phyloP scores from a whole-genome alignment of 2,329 filamentous ascomycete species.

The Diaporthe caulivora region DNA sequence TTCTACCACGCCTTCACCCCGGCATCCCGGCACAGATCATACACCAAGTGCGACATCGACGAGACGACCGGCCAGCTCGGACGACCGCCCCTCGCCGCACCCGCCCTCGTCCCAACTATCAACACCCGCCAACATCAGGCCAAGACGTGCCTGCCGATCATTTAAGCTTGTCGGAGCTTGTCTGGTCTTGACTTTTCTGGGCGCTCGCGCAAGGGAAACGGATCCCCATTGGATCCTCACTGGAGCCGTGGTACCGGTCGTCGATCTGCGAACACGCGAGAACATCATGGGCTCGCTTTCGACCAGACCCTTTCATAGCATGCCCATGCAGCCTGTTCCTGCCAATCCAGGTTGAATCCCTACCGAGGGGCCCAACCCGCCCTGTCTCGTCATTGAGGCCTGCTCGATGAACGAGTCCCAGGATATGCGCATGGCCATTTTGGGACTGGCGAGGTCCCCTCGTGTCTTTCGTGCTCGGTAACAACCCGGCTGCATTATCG shows the following conservation, averaged over 20 bases:
- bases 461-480: conserved; percentile 11
- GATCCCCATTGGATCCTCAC: neutral
- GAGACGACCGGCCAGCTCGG: conserved; percentile 23
- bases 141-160: conserved; percentile 19
- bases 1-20: neutral
- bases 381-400: conserved; percentile 13
- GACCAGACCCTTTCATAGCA: conserved; percentile 2
- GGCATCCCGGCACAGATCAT: conserved; percentile 32
- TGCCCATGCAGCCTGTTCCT: neutral
- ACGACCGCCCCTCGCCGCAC: neutral
- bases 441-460: neutral
- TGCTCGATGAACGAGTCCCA: conserved; percentile 6
- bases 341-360: neutral
- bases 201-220: conserved; percentile 15
- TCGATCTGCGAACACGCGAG: conserved; percentile 27
- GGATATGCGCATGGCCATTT: neutral
- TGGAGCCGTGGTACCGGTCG: conserved; percentile 22
- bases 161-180: conserved; percentile 17
- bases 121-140: conserved; percentile 12
- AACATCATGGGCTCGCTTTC: conserved; percentile 20
- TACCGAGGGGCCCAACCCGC: neutral
- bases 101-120: conserved; percentile 17
- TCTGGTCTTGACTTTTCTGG: conserved; percentile 33
- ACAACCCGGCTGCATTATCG: conserved; percentile 7
- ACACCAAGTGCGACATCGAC: conserved; percentile 36